phyloP scores from a whole-genome alignment of 2,329 filamentous ascomycete genomes.

The Fusarium sp. region DNA sequence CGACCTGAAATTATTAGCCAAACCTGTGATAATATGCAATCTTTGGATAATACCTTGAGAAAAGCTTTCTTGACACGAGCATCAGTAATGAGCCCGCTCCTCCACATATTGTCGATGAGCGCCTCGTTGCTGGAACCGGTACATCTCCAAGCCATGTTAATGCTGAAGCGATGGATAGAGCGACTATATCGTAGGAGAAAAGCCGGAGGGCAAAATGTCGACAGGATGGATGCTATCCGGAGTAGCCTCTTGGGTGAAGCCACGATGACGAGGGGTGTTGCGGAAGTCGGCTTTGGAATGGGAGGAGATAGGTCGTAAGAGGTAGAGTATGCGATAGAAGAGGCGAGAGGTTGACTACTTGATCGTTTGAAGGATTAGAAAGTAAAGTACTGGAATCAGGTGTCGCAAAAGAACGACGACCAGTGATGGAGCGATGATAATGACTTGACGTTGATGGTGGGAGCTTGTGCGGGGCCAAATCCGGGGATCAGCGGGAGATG shows the following conservation, averaged over 20 bases:
- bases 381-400: not conserved
- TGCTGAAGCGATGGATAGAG: not conserved
- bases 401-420: not conserved
- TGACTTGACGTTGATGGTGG: conserved; percentile 21
- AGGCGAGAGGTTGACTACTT: too few species aligned
- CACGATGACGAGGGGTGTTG: conserved; percentile 15
- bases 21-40: accelerated
- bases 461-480: conserved; percentile 43
- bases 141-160: conserved; percentile 89
- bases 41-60: conserved; percentile 65
- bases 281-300: not conserved
- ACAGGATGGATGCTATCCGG: not conserved
- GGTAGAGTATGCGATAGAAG: not conserved
- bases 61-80: conserved; percentile 83
- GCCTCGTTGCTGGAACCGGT: conserved; percentile 79
- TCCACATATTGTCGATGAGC: conserved; percentile 82
- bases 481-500: conserved; percentile 31
- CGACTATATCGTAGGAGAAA: conserved; percentile 8
- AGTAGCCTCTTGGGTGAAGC: conserved; percentile 17
- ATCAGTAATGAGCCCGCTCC: conserved; percentile 78
- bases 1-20: conserved; percentile 69
- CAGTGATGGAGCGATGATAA: conserved; percentile 33
- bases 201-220: not conserved
- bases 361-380: not conserved
- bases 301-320: not conserved